Percentiles rank a stretch among this genome's conserved stretches.
These are phyloP conservation scores for Andrographis paniculata DNA, from an alignment of 305 asterid genomes.

Conservation along the genomic window DNA sequence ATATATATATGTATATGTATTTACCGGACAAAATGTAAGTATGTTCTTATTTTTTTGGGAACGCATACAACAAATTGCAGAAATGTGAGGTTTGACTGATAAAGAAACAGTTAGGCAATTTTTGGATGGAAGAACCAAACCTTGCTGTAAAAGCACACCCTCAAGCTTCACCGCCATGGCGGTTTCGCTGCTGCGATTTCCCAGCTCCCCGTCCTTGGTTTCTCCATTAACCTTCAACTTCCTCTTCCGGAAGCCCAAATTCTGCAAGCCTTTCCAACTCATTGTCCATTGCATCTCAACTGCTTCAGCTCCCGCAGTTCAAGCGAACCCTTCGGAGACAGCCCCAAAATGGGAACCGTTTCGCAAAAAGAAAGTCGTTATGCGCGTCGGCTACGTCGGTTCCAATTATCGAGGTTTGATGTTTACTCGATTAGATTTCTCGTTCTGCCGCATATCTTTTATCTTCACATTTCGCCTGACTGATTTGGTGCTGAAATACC, in stretches of 20 bases:
- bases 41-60: too few relatives aligned
- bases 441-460: not conserved
- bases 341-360: conserved; percentile 55
- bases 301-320: conserved; percentile 21
- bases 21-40: too few relatives aligned
- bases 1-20: too few relatives aligned
- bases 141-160: too few relatives aligned
- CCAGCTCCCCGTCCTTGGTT: conserved; percentile 29
- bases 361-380: conserved; percentile 88
- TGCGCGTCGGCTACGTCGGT: conserved; percentile 97
- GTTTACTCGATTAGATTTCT: not conserved
- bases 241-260: conserved; percentile 16
- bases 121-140: too few relatives aligned
- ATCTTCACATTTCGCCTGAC: not conserved
- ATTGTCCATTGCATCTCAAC: conserved; percentile 24
- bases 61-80: too few relatives aligned
- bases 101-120: too few relatives aligned
- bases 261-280: conserved; percentile 17
- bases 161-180: too few relatives aligned
- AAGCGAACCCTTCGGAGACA: conserved; percentile 13
- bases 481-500: conserved; percentile 11
- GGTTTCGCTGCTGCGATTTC: conserved; percentile 25
- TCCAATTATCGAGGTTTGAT: conserved; percentile 69
- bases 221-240: conserved; percentile 17
- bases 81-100: too few relatives aligned